A percentile compares a stretch with the other conserved stretches of the same genome.
These are phyloP conservation scores for Talaromyces sp. DNA, from an alignment of 2,329 filamentous ascomycete genomes.

Conservation along the genomic window DNA sequence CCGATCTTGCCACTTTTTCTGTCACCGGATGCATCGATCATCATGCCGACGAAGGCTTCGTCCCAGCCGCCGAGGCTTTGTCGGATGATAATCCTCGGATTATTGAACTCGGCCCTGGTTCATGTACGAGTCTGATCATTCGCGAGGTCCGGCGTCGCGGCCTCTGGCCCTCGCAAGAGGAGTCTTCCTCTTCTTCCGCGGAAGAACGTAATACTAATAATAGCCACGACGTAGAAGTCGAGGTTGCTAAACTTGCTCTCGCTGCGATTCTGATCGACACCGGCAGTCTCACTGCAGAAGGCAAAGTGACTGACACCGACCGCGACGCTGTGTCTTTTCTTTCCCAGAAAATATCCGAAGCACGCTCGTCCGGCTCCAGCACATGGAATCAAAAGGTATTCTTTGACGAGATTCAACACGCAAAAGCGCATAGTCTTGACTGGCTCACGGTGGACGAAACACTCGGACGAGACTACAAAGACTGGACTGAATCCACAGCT, in stretches of 20 bases:
- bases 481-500: constrained; percentile 46
- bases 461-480: constrained; percentile 60
- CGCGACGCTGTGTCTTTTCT: constrained; percentile 49
- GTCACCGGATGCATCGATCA: constrained; percentile 58
- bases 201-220: not conserved
- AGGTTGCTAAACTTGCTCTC: constrained; percentile 36
- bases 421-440: constrained; percentile 53
- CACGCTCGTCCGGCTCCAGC: constrained; percentile 14
- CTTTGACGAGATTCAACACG: constrained; percentile 48
- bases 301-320: constrained; percentile 46
- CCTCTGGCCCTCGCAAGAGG: constrained; percentile 29
- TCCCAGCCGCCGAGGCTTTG: constrained; percentile 33
- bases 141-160: constrained; percentile 45
- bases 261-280: constrained; percentile 43
- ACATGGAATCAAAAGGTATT: constrained; percentile 47
- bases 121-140: constrained; percentile 55
- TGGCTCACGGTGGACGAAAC: constrained; percentile 52
- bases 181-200: not conserved
- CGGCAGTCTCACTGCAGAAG: constrained; percentile 38
- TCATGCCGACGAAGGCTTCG: constrained; percentile 55
- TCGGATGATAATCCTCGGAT: constrained; percentile 46
- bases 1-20: constrained; percentile 31
- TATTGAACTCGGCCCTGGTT: constrained; percentile 52
- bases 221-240: constrained; percentile 28
- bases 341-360: constrained; percentile 44